Evolutionary conservation across 768 basidiomycete species (phyloP).

Genomic region (Russula brevipes): DNA sequence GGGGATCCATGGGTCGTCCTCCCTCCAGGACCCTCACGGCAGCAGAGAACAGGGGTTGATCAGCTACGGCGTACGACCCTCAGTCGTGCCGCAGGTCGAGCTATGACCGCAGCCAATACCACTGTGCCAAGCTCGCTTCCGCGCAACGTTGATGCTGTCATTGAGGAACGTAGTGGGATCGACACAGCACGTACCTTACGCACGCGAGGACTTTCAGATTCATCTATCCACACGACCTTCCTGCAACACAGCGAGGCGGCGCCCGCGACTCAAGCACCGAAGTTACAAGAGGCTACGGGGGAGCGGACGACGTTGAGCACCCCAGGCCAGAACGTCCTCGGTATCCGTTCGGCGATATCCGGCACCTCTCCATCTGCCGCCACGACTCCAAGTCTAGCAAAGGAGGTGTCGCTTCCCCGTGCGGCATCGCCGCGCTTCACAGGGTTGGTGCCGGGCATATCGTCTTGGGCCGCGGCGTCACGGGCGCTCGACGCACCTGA

Average conservation of each 20-base stretch:
- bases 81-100: slow-evolving; percentile 11
- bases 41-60: slow-evolving; percentile 1
- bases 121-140: background rate
- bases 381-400: slow-evolving; percentile 16
- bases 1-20: slow-evolving; percentile 71
- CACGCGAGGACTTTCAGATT: slow-evolving; percentile 83
- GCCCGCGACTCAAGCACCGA: background rate
- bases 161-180: slow-evolving; percentile 40
- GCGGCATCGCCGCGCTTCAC: slow-evolving; percentile 27
- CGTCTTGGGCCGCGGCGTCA: slow-evolving; percentile 34
- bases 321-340: slow-evolving; percentile 32
- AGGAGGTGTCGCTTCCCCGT: slow-evolving; percentile 27
- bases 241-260: slow-evolving; percentile 44
- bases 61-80: slow-evolving; percentile 19
- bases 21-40: slow-evolving; percentile 32
- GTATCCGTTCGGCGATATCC: slow-evolving; percentile 31
- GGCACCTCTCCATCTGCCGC: slow-evolving; percentile 20
- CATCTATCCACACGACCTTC: slow-evolving; percentile 87
- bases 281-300: slow-evolving; percentile 19
- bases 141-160: slow-evolving; percentile 24
- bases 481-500: slow-evolving; percentile 26
- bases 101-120: background rate
- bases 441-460: slow-evolving; percentile 33
- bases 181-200: slow-evolving; percentile 54
- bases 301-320: slow-evolving; percentile 33